Evolutionary conservation across 202 grass and related monocot species (phyloP), one percentile per base, ranked within the genome.

Genomic region (Bolboschoenoplectus hybrid): DNA sequence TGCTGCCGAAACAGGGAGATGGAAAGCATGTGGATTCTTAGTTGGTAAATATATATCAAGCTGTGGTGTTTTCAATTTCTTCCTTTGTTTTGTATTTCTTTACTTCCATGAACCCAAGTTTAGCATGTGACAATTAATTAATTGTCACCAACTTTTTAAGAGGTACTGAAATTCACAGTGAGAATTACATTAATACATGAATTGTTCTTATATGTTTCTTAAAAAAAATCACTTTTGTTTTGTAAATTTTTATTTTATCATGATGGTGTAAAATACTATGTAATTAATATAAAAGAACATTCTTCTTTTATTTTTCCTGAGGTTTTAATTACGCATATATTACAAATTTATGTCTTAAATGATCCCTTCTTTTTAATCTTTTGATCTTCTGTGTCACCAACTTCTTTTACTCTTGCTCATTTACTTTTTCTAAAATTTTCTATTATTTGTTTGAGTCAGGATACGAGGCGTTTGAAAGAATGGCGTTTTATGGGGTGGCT

Each of bases 401-500:
- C 1, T 34, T 35, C 1, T 65, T 11, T 65, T 26, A 26, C 26
- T 26, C 26, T 26, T 26, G 26, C 26, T 26, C 26, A 26, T 26
- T 26, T 60, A n/a, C 16, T 60, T 3, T n/a, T n/a, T 4, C 17
- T 14, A 41, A 64, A 38, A 56, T 57, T 12, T 63, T 50, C 1
- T 51, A 26, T 34, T 35, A 8, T 63, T 61, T 64, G 55, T 50
- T 82, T 83, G 19, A 63, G 9, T 17, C 53, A 97, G 94, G 87
- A 7, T 94, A 97, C 20, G 94, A 97, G 83, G 70, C 88, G 35
- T 97, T 92, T 78, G 94, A 97, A 86, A 90, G 94, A 39, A 97
- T 97, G 94, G 94, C 94, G 19, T 97, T 92, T 90, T 97, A 94
- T 66, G 91, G 94, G 0, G 88, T 97, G 41, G 91, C 91, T 44